These are phyloP conservation scores for Durotheca rogersii DNA, from an alignment of 495 filamentous ascomycete genomes.

Conservation along the genomic window DNA sequence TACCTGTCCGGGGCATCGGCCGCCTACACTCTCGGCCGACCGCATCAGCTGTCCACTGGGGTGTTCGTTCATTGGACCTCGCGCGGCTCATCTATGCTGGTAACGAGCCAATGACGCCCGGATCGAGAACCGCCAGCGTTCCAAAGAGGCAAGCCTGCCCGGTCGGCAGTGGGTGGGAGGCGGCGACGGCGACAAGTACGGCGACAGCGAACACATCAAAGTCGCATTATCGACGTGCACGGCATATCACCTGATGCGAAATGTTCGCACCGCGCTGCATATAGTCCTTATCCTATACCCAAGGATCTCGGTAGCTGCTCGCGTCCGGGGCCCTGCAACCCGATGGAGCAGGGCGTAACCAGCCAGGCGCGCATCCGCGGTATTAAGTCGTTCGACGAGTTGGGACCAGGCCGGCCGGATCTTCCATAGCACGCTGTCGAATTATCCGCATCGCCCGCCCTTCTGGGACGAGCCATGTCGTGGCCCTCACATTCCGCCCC, in stretches of 20 bases:
- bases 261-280: slow-evolving; percentile 28
- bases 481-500: slow-evolving; percentile 15
- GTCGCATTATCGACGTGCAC: slow-evolving; percentile 22
- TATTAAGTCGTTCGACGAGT: slow-evolving; percentile 25
- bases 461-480: slow-evolving; percentile 29
- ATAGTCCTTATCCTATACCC: slow-evolving; percentile 12
- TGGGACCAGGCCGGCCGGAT: slow-evolving; percentile 19
- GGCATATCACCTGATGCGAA: slow-evolving; percentile 34
- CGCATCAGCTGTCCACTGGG: slow-evolving; percentile 30
- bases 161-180: background rate
- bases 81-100: slow-evolving; percentile 2
- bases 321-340: slow-evolving; percentile 16
- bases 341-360: slow-evolving; percentile 19
- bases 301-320: slow-evolving; percentile 30
- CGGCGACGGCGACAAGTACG: background rate
- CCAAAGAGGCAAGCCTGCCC: slow-evolving; percentile 29
- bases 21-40: slow-evolving; percentile 23
- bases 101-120: slow-evolving; percentile 12
- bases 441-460: slow-evolving; percentile 32
- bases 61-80: slow-evolving; percentile 23
- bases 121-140: slow-evolving; percentile 6
- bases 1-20: slow-evolving; percentile 20
- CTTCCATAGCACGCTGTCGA: slow-evolving; percentile 30
- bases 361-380: slow-evolving; percentile 28
- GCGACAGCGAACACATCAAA: slow-evolving; percentile 21